phyloP scores from a whole-genome alignment of 495 filamentous ascomycete species.

The Tuber indicum region DNA sequence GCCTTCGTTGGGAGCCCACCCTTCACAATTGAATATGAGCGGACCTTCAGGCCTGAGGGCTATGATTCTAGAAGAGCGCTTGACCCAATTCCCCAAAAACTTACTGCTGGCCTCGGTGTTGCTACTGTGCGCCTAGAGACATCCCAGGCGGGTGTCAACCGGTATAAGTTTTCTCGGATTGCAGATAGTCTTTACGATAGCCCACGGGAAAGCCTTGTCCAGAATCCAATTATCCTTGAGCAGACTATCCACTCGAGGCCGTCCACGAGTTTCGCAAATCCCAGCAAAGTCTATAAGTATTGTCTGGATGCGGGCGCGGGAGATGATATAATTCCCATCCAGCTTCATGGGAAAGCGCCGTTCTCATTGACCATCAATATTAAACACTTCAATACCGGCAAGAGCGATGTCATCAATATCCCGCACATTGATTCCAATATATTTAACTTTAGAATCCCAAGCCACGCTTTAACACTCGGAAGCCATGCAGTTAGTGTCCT shows the following conservation, averaged over 20 bases:
- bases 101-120: constrained; percentile 64
- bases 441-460: constrained; percentile 76
- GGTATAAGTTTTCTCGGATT: constrained; percentile 75
- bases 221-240: constrained; percentile 57
- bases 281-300: constrained; percentile 91
- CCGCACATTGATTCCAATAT: constrained; percentile 64
- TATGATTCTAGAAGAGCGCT: constrained; percentile 23
- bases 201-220: constrained; percentile 53
- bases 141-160: constrained; percentile 67
- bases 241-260: constrained; percentile 80
- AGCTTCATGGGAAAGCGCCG: constrained; percentile 71
- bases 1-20: constrained; percentile 70
- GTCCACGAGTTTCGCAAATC: constrained; percentile 68
- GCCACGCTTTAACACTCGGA: constrained; percentile 71
- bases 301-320: constrained; percentile 75
- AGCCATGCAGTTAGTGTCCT: constrained; percentile 79
- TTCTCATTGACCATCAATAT: constrained; percentile 86
- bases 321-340: constrained; percentile 80
- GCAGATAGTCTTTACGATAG: constrained; percentile 78
- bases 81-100: constrained; percentile 19
- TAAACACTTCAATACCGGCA: constrained; percentile 74
- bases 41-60: constrained; percentile 29
- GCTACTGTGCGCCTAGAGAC: constrained; percentile 80
- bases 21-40: constrained; percentile 72
- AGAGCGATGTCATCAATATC: constrained; percentile 71